Evolutionary conservation across 2,329 filamentous ascomycete species (phyloP).

Genomic region (Colletotrichum higginsianum): DNA sequence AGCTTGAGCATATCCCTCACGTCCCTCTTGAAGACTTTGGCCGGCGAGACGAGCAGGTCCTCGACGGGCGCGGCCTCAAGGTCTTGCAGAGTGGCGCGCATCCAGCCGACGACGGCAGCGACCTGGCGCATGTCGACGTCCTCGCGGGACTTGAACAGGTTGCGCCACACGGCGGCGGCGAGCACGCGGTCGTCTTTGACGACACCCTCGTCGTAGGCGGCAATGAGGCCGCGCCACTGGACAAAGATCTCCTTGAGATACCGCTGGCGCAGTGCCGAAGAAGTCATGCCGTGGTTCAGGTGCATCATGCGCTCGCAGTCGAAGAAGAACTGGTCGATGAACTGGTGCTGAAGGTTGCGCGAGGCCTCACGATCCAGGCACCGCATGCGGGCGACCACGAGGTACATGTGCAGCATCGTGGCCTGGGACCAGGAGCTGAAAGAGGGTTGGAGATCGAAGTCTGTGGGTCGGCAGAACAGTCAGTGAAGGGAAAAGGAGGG

Average conservation of each 20-base stretch:
- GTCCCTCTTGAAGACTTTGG: slow-evolving; percentile 61
- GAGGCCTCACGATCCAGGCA: slow-evolving; percentile 80
- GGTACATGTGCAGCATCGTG: slow-evolving; percentile 96
- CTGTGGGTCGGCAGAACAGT: slow-evolving; percentile 59
- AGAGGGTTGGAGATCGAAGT: slow-evolving; percentile 83
- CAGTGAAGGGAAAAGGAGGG: neutral
- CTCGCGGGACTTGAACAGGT: slow-evolving; percentile 82
- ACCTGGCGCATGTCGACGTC: slow-evolving; percentile 66
- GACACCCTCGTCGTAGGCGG: slow-evolving; percentile 88
- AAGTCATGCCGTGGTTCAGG: slow-evolving; percentile 79
- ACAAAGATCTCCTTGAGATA: slow-evolving; percentile 91
- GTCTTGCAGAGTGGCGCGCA: slow-evolving; percentile 63
- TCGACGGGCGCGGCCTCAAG: slow-evolving; percentile 67
- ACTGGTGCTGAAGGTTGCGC: slow-evolving; percentile 86
- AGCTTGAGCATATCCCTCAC: slow-evolving; percentile 53
- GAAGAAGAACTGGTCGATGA: slow-evolving; percentile 96
- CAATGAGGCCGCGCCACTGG: slow-evolving; percentile 90
- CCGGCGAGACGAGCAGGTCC: slow-evolving; percentile 54
- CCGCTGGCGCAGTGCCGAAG: slow-evolving; percentile 71
- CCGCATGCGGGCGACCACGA: slow-evolving; percentile 86
- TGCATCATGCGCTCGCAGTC: slow-evolving; percentile 89
- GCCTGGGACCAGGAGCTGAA: slow-evolving; percentile 98
- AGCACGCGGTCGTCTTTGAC: slow-evolving; percentile 83
- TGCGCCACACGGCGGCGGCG: slow-evolving; percentile 91
- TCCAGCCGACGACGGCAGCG: slow-evolving; percentile 71